Evolutionary conservation across 2,329 filamentous ascomycete genomes (phyloP).

Genomic region (Phaeosphaeria sp.): DNA sequence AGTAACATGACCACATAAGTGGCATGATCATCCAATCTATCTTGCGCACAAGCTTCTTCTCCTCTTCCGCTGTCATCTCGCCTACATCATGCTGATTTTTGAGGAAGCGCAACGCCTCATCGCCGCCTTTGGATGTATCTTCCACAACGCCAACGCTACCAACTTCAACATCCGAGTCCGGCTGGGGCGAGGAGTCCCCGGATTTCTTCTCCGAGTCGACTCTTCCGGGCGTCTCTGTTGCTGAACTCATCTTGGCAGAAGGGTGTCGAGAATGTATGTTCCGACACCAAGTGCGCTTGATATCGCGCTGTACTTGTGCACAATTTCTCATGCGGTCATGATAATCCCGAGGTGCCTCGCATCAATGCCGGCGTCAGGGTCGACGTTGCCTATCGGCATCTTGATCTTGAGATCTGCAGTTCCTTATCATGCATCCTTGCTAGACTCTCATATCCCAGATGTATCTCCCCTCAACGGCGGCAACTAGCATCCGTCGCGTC

Average conservation of each 20-base stretch:
- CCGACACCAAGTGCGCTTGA: not conserved
- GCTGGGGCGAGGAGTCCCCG: not conserved
- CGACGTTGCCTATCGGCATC: not conserved
- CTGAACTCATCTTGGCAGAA: not conserved
- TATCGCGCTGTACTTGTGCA: not conserved
- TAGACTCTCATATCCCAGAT: not conserved
- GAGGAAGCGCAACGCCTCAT: conserved; percentile 33
- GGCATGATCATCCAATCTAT: conserved; percentile 53
- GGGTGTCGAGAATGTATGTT: not conserved
- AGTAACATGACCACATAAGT: conserved; percentile 48
- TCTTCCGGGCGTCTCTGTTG: not conserved
- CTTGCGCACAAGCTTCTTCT: conserved; percentile 35
- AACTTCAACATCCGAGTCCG: conserved; percentile 13
- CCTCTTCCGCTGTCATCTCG: conserved; percentile 19
- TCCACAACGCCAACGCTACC: conserved; percentile 9
- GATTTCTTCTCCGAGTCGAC: not conserved
- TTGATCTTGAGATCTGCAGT: not conserved
- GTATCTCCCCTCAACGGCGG: not conserved
- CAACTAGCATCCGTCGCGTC: not conserved
- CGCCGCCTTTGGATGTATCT: conserved; percentile 21
- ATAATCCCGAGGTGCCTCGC: not conserved
- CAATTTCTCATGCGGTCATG: not conserved
- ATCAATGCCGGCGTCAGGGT: not conserved
- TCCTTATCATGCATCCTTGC: conserved; percentile 6
- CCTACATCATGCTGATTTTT: conserved; percentile 20